Conservation (phyloP, 805 yeast species). For the Candida ipomoeae region DNA sequence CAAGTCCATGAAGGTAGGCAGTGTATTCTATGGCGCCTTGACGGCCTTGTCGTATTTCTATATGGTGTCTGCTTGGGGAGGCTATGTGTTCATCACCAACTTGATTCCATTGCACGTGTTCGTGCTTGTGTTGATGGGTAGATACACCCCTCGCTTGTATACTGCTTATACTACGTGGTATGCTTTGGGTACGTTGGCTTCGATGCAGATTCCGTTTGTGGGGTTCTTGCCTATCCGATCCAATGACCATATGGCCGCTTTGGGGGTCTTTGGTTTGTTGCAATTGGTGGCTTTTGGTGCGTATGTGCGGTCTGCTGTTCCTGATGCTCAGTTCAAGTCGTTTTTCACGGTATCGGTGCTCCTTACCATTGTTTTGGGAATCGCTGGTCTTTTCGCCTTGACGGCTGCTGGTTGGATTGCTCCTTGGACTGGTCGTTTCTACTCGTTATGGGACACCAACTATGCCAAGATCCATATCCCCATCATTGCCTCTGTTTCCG, state of each 20-base stretch:
- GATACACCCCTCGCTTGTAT: slow-evolving; percentile 78
- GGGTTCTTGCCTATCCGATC: slow-evolving; percentile 96
- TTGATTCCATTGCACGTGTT: slow-evolving; percentile 94
- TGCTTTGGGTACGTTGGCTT: slow-evolving; percentile 92
- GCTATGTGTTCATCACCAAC: slow-evolving; percentile 97
- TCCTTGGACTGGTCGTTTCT: slow-evolving; percentile 99
- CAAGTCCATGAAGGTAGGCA: slow-evolving; percentile 87
- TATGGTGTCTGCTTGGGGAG: slow-evolving; percentile 99
- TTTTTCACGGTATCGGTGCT: slow-evolving; percentile 59
- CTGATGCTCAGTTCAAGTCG: slow-evolving; percentile 68
- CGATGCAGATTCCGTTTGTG: slow-evolving; percentile 99
- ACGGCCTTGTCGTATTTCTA: slow-evolving; percentile 90
- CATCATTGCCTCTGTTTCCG: slow-evolving; percentile 96
- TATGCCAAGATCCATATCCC: slow-evolving; percentile 98
- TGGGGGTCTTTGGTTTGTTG: slow-evolving; percentile 93
- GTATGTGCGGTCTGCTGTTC: slow-evolving; percentile 69
- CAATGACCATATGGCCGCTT: slow-evolving; percentile 96
- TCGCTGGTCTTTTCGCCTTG: slow-evolving; percentile 67
- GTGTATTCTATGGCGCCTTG: slow-evolving; percentile 74
- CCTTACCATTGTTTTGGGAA: slow-evolving; percentile 56
- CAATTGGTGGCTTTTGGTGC: slow-evolving; percentile 87
- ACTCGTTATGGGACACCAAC: slow-evolving; percentile 95
- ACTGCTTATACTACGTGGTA: slow-evolving; percentile 96
- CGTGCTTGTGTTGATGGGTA: slow-evolving; percentile 87
- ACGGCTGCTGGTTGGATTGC: slow-evolving; percentile 93